Conservation (phyloP, 176 grass and related monocot species). For the Poa annua region DNA sequence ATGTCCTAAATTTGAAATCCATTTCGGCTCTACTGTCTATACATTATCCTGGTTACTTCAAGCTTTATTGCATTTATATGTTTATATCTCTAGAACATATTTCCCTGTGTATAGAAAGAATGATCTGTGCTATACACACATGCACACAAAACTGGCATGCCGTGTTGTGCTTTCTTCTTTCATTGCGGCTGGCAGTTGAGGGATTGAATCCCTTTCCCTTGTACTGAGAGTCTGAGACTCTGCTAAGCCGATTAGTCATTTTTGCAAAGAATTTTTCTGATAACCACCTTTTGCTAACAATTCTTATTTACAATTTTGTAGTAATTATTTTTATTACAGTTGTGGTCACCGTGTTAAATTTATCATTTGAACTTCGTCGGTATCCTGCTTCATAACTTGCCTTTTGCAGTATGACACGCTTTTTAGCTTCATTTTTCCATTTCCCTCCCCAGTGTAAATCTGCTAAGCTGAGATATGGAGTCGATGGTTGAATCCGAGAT, state of each 20-base stretch:
- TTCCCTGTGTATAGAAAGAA: constrained; percentile 21
- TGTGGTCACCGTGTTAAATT: neutral
- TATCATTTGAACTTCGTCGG: neutral
- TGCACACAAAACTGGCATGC: neutral
- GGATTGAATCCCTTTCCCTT: neutral
- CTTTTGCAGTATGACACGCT: constrained; percentile 10
- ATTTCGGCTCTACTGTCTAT: constrained; percentile 40
- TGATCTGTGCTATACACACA: constrained; percentile 10
- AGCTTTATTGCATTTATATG: constrained; percentile 23
- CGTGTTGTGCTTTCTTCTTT: neutral
- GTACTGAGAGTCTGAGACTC: neutral
- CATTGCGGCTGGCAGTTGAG: neutral
- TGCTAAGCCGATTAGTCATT: neutral
- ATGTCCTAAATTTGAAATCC: constrained; percentile 67
- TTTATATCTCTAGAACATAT: constrained; percentile 25
- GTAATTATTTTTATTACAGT: neutral
- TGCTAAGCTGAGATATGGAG: constrained; percentile 5
- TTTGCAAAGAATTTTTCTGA: neutral
- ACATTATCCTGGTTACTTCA: constrained; percentile 35
- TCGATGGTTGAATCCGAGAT: constrained; percentile 1
- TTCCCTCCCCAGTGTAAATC: neutral
- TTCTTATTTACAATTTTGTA: neutral
- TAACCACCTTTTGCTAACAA: neutral
- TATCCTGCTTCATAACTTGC: neutral
- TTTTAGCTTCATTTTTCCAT: neutral